phyloP scores from a whole-genome alignment of 495 filamentous ascomycete genomes.

The Mycothermus thermophilus region DNA sequence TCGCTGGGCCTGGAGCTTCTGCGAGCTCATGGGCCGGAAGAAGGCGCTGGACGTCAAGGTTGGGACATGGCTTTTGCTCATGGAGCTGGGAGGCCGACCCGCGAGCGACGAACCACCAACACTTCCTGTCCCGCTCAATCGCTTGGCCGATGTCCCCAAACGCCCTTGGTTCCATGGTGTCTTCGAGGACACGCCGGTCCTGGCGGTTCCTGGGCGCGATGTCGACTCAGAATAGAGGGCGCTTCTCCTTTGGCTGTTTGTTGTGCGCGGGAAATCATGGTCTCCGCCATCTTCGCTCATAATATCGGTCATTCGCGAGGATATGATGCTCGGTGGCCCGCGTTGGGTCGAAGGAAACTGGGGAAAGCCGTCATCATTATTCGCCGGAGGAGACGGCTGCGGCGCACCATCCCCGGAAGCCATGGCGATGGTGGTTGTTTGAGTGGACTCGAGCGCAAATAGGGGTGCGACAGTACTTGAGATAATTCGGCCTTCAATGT shows the following conservation, averaged over 20 bases:
- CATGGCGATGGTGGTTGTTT: slow-evolving; percentile 16
- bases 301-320: slow-evolving; percentile 74
- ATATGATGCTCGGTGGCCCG: slow-evolving; percentile 54
- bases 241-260: slow-evolving; percentile 25
- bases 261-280: too few relatives aligned
- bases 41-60: slow-evolving; percentile 80
- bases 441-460: too few relatives aligned
- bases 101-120: slow-evolving; percentile 29
- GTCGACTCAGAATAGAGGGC: slow-evolving; percentile 29
- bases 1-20: slow-evolving; percentile 83
- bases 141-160: slow-evolving; percentile 25
- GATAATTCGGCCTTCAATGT: too few relatives aligned
- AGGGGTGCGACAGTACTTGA: too few relatives aligned
- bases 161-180: slow-evolving; percentile 36
- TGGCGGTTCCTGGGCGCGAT: slow-evolving; percentile 35
- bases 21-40: slow-evolving; percentile 93
- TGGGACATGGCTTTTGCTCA: slow-evolving; percentile 77
- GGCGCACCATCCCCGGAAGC: slow-evolving; percentile 20
- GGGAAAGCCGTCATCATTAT: slow-evolving; percentile 27
- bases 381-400: slow-evolving; percentile 20
- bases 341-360: slow-evolving; percentile 23
- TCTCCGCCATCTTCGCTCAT: slow-evolving; percentile 41
- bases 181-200: slow-evolving; percentile 37
- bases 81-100: slow-evolving; percentile 48
- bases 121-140: slow-evolving; percentile 29